Base-by-base conservation (phyloP, 371 early-diverging fungal species). In the Mortierella sp. region DNA sequence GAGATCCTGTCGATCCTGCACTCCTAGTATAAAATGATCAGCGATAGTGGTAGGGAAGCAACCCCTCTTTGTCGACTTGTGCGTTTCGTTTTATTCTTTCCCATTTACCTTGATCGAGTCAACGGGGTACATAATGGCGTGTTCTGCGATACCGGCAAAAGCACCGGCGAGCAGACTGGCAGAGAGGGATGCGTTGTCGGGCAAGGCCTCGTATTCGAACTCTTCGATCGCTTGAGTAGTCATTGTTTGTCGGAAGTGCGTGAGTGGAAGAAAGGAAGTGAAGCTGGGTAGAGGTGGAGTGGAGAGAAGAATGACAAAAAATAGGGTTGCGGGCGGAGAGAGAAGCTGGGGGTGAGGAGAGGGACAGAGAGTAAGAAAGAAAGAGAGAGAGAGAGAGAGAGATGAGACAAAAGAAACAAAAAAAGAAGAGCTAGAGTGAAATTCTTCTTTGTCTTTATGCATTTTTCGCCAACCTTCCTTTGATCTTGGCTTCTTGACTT, bases 131-230 rank as follows among this genome's bases (percentile, higher is more conserved):
- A 97, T 97, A 75, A 97, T 93, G 71, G 96, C 93, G 87, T 99
- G 99, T 88, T 99, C 99, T 54, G 97, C 96, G 80, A 98, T 97
- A 80, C 99, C 99, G 34, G 99, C 99, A 24, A 97, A 90, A 6
- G 98, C 98, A 48, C 99, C 99, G 8, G 99, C 99, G 60, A 95
- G 82, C 75, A 97, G 89, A 85, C 98, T 96, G 72, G 96, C 94
- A 26, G 92, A 84, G 79, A 97, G 90, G 21, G 95, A 89, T 2
- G 96, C 90, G 72, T 93, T 94, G n/a, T 91, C 92, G 31, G 98
- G 97, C 58, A 99, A 92, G 54, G 95, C 90, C 89, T 99, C 99
- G 89, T 98, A 99, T 83, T 98, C 99, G 74, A 79, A 80, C 8
- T 79, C 83, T 45, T 83, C 83, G 34, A 60, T 77, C 28, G 74